Percentiles rank a stretch among this genome's conserved stretches.
These are phyloP conservation scores for Mytilinidion resinicola DNA, from an alignment of 495 filamentous ascomycete species.

Conservation along the genomic window DNA sequence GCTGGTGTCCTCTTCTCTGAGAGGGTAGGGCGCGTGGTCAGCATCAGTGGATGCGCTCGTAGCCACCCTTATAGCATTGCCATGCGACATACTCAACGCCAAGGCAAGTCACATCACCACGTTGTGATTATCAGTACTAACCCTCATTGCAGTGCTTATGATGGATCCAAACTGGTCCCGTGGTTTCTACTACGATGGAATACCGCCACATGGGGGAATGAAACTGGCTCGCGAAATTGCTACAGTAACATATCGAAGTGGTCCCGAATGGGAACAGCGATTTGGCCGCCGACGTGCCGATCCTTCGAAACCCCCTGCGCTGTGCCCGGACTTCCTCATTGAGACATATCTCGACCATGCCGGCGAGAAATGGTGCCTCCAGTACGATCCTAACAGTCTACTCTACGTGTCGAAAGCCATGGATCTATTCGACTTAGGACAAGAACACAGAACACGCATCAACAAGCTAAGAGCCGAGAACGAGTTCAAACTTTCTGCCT, in stretches of 20 bases:
- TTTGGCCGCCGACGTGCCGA: slow-evolving; percentile 89
- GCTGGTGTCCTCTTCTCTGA: slow-evolving; percentile 82
- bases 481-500: slow-evolving; percentile 39
- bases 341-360: slow-evolving; percentile 98
- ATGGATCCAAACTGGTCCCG: slow-evolving; percentile 96
- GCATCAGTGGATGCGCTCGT: slow-evolving; percentile 87
- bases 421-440: slow-evolving; percentile 93
- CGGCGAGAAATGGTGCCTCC: slow-evolving; percentile 97
- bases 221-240: slow-evolving; percentile 97
- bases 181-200: slow-evolving; percentile 86
- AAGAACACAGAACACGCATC: slow-evolving; percentile 53
- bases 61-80: slow-evolving; percentile 98
- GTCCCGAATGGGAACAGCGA: slow-evolving; percentile 94
- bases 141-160: slow-evolving; percentile 63
- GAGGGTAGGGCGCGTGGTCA: slow-evolving; percentile 73
- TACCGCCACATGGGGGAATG: slow-evolving; percentile 93
- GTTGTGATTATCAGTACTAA: slow-evolving; percentile 6
- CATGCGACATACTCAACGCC: slow-evolving; percentile 96
- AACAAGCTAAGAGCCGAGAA: slow-evolving; percentile 45
- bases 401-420: slow-evolving; percentile 98
- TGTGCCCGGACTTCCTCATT: slow-evolving; percentile 96
- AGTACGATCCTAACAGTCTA: slow-evolving; percentile 93
- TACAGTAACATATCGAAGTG: slow-evolving; percentile 93
- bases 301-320: slow-evolving; percentile 72
- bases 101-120: slow-evolving; percentile 37